phyloP scores from a whole-genome alignment of 2,329 filamentous ascomycete genomes.

The Teratosphaeria gauchensis region DNA sequence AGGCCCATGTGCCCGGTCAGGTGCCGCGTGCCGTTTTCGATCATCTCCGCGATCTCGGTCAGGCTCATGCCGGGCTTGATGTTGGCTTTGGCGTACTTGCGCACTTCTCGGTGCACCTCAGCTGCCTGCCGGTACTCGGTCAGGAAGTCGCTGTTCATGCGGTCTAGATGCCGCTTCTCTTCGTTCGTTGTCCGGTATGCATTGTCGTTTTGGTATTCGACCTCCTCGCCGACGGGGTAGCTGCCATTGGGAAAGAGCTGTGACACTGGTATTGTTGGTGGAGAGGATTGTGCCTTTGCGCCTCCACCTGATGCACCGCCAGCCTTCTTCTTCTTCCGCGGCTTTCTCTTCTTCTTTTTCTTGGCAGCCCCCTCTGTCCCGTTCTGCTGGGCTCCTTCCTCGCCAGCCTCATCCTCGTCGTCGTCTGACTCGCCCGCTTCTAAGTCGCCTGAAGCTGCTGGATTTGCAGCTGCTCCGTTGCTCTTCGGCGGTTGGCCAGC shows the following conservation, averaged over 20 bases:
- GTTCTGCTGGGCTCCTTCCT: conserved; percentile 9
- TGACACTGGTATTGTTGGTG: conserved; percentile 38
- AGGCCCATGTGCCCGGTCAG: conserved; percentile 43
- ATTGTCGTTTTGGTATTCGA: conserved; percentile 37
- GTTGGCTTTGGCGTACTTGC: conserved; percentile 39
- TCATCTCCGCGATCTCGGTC: conserved; percentile 41
- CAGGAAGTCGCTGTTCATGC: conserved; percentile 40
- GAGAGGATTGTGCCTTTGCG: conserved; percentile 33
- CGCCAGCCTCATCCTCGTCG: conserved; percentile 24
- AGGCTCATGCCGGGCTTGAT: conserved; percentile 43
- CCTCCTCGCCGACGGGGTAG: conserved; percentile 40
- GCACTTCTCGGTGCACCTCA: conserved; percentile 47
- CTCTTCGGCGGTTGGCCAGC: conserved; percentile 12
- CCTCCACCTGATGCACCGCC: conserved; percentile 19
- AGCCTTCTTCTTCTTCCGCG: conserved; percentile 25
- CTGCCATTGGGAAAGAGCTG: conserved; percentile 35
- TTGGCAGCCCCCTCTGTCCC: conserved; percentile 32
- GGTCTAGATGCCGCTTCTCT: conserved; percentile 36
- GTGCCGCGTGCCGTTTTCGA: conserved; percentile 46
- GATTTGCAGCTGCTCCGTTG: conserved; percentile 13
- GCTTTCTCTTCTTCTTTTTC: conserved; percentile 35
- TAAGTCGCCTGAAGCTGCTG: conserved; percentile 21
- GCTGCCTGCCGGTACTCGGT: conserved; percentile 47
- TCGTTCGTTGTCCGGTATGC: conserved; percentile 37
- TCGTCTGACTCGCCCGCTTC: conserved; percentile 28